Base-by-base conservation (phyloP, 1,284 basidiomycete species). In the Ustilago curta region DNA sequence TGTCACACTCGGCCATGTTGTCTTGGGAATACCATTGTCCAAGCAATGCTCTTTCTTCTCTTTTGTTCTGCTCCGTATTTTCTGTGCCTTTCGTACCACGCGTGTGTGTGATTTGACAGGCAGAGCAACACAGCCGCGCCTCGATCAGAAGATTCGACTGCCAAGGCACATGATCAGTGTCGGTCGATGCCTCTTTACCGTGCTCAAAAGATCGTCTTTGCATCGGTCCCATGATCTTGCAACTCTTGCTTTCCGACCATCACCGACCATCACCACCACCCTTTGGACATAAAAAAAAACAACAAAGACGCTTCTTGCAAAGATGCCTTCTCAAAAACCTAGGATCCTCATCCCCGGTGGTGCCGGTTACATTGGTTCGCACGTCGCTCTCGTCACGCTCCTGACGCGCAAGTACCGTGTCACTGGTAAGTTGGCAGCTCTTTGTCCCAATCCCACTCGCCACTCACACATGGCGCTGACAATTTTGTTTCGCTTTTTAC, bases 401-500 rank as follows among this genome's bases (percentile, higher is more conserved):
- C 89, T 93, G 81, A 95, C 95, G 21, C 89, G 92, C 68, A 89
- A 90, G 74, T 97, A 93, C 88, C 93, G 92, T 83, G 93, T 97
- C 74, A 83, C 81, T 25, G 75, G 81, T 83, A 61, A 70, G 81
- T 79, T 42, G 35, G 35, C 35, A 37, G 35, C 8, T 12, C 9
- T 29, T 32, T 9, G 11, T 23, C 19, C 4, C 2, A 44, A 14
- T 8, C 18, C 8, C 42, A 21, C 12, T 9, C 43, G n/a, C 43
- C 23, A 25, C 2, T 16, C 3, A 27, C 3, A 27, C 25, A 27
- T 16, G 14, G 14, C 29, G 45, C 25, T 29, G 42, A 39, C 45
- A 48, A 16, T 12, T 35, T 14, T 32, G 8, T 43, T 37, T 31
- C 19, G 12, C 43, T 18, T 23, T 1, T 4, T 21, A 29, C 67